phyloP scores from a whole-genome alignment of 306 rosid species.

The Parietaria judaica region DNA sequence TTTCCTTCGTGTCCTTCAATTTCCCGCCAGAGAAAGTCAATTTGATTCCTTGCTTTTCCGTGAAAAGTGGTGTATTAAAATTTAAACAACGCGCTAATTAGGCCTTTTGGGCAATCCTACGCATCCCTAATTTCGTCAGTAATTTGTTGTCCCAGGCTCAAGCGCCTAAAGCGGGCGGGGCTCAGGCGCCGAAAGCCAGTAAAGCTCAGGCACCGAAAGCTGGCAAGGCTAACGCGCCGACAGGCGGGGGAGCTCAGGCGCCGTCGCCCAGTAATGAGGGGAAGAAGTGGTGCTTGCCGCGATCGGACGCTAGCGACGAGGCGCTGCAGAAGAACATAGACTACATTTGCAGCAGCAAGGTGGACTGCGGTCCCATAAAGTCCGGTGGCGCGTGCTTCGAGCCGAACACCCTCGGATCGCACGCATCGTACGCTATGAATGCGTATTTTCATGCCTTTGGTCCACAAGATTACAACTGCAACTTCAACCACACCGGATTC shows the following conservation, averaged over 20 bases:
- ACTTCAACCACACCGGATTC: slow-evolving; percentile 47
- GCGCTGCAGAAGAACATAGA: slow-evolving; percentile 41
- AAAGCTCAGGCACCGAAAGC: neutral
- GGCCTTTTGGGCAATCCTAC: no score
- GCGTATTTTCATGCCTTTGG: slow-evolving; percentile 46
- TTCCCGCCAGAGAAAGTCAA: neutral
- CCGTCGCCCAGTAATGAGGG: neutral
- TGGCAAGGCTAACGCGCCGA: no score
- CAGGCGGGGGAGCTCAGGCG: neutral
- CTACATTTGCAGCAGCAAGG: slow-evolving; percentile 39
- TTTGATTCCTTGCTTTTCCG: neutral
- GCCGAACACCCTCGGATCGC: slow-evolving; percentile 40
- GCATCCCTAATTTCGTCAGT: neutral
- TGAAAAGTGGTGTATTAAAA: neutral
- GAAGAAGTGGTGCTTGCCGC: slow-evolving; percentile 42
- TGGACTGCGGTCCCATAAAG: slow-evolving; percentile 39
- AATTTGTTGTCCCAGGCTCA: neutral
- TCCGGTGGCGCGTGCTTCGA: slow-evolving; percentile 39
- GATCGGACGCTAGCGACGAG: slow-evolving; percentile 19
- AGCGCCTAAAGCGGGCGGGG: neutral
- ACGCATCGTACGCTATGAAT: slow-evolving; percentile 52
- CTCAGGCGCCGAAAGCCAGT: neutral
- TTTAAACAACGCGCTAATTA: no score
- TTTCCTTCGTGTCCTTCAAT: neutral
- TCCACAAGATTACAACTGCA: slow-evolving; percentile 42